These are phyloP conservation scores for Hibiscus mutabilis DNA, from an alignment of 345 rosid species.

Conservation along the genomic window DNA sequence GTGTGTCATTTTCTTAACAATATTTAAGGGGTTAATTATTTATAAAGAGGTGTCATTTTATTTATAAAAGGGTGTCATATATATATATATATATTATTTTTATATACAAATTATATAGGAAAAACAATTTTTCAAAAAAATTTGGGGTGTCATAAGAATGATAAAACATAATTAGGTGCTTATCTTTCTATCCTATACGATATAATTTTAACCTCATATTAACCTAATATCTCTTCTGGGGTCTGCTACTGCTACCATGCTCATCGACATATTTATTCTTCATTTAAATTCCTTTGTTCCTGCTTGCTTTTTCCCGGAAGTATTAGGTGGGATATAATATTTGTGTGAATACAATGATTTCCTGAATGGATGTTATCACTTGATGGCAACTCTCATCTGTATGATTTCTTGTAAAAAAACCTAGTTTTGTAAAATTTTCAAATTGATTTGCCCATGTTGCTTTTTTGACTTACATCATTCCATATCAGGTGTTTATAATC, in stretches of 20 bases:
- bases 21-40: too few species aligned
- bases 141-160: too few species aligned
- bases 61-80: too few species aligned
- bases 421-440: not conserved
- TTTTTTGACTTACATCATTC: slow-evolving; percentile 17
- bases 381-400: not conserved
- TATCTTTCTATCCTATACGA: not conserved
- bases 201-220: not conserved
- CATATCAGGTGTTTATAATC: slow-evolving; percentile 53
- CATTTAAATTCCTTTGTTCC: not conserved
- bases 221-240: not conserved
- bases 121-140: too few species aligned
- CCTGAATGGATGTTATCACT: not conserved
- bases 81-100: too few species aligned
- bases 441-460: not conserved
- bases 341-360: not conserved
- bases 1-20: too few species aligned
- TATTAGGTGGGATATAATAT: not conserved
- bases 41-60: too few species aligned
- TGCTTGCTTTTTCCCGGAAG: not conserved
- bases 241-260: not conserved
- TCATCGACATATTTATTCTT: not conserved
- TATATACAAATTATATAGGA: too few species aligned
- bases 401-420: too few species aligned
- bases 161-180: not conserved